Evolutionary conservation across 331 rosid species (phyloP).

Genomic region (Ulmus americana): DNA sequence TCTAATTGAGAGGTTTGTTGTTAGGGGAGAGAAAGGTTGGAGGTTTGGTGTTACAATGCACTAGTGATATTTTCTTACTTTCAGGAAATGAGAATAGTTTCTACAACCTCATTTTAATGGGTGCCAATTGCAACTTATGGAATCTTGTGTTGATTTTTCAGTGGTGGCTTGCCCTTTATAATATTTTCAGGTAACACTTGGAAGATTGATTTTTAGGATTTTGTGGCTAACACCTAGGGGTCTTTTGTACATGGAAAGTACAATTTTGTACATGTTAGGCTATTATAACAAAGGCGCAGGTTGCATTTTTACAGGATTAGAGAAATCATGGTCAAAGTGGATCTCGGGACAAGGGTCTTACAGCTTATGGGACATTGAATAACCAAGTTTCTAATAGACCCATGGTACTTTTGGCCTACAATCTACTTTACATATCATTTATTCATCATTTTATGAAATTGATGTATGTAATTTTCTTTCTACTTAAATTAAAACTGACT

Average conservation of each 20-base stretch:
- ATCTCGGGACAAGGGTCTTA: conserved; percentile 36
- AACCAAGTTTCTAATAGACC: conserved; percentile 39
- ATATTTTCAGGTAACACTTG: too few species aligned
- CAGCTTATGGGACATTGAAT: conserved; percentile 35
- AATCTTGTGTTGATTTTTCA: too few species aligned
- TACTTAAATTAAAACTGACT: neutral
- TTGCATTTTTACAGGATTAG: conserved; percentile 53
- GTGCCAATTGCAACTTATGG: too few species aligned
- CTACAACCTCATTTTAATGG: too few species aligned
- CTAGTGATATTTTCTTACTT: too few species aligned
- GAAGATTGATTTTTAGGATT: too few species aligned
- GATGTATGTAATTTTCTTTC: neutral
- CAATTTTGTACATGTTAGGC: conserved; percentile 5
- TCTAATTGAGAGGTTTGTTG: too few species aligned
- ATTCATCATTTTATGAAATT: conserved; percentile 4
- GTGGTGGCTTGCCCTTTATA: too few species aligned
- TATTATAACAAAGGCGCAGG: conserved; percentile 11
- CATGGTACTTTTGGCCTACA: conserved; percentile 47
- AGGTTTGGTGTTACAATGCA: too few species aligned
- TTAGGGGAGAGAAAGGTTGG: too few species aligned
- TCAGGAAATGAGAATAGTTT: too few species aligned
- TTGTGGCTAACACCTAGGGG: too few species aligned
- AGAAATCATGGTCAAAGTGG: conserved; percentile 44
- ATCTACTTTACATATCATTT: conserved; percentile 19
- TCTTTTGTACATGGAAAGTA: neutral